Evolutionary conservation across 331 rosid species (phyloP), one percentile per base, ranked within the genome.

Genomic region (Saraca asoca): DNA sequence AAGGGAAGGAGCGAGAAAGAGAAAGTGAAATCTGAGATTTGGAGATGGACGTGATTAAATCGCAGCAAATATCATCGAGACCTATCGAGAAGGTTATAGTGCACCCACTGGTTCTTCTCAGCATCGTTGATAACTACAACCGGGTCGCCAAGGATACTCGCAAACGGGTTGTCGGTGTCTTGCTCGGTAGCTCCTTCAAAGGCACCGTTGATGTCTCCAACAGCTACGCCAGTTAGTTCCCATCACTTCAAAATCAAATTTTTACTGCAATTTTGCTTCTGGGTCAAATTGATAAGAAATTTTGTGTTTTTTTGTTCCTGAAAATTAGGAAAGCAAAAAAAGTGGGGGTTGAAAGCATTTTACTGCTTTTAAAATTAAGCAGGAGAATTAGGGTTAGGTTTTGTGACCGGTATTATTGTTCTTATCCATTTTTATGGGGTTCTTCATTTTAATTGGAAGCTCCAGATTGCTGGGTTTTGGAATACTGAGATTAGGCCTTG

Each of bases 61-160:
- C 88, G 49, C 95, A 78, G 82, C 81, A 87, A 72, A 72, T 84
- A 5, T 74, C 85, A 0, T 68, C 73, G 55, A 73, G 77, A 6
- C 81, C 81, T 2, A 77, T 87, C 7, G 86, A 87, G 86, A 87
- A 84, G 78, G 90, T 87, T 18, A 76, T 82, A 41, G 85, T 87
- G 0, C 94, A 86, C 50, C 89, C 89, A 2, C 80, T 86, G 54
- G 92, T 81, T 15, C 68, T 86, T 8, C 89, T 86, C 51, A 85
- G 88, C 81, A 78, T 85, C 81, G 88, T 87, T 35, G 95, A 87
- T 67, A 78, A 87, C 85, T 82, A 80, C 85, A 80, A 84, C 62
- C 74, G 86, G 12, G 88, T 87, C 51, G 85, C 86, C 51, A 75
- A 78, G 63, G 83, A 87, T 64, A 62, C 90, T 10, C 68, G 78